Evolutionary conservation across 345 rosid species (phyloP), one percentile per base, ranked within the genome.

Genomic region (Acer yangbiense): DNA sequence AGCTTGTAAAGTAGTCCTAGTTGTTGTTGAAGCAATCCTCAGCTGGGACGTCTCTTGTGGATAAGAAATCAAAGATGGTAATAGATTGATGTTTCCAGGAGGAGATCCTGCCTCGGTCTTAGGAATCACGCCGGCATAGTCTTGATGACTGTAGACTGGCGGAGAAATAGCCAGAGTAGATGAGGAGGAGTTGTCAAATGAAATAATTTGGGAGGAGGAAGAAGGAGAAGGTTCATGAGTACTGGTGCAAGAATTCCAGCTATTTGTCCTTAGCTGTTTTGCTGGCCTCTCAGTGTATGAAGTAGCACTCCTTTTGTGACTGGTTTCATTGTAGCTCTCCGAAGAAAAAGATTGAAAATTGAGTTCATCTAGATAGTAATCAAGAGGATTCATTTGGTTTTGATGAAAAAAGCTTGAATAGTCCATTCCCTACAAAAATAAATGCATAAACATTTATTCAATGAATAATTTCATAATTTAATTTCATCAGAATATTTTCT

Each of bases 1-100:
- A 11, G 94, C 90, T 71, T 83, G 82, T 7, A 83, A 27, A 1
- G 84, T 89, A 29, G 71, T 78, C 82, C 95, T 85, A 27, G 82
- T 83, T 41, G 48, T 27, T 44, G 48, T 27, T 25, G 77, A 60
- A 46, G 72, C 67, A 7, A 2, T 43, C 57, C 75, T 80, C 74
- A 4, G 39, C 39, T 80, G 74, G 21, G 73, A 35, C 39, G 6
- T 11, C 44, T 67, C 84, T 20, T 78, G 82, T 16, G 65, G n/a
- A 23, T 58, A 10, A 6, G 65, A 77, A 39, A 76, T 61, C 63
- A 46, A 27, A 71, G 80, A 50, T 12, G 43, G 69, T 21, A 69
- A 25, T 21, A 69, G 20, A 9, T 68, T 63, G 57, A 39, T 50
- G 63, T 64, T 46, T 48, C 55, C 69, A 20, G 68, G 43, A 20